Base-by-base conservation (phyloP, 768 basidiomycete species). In the Russula olivacea region DNA sequence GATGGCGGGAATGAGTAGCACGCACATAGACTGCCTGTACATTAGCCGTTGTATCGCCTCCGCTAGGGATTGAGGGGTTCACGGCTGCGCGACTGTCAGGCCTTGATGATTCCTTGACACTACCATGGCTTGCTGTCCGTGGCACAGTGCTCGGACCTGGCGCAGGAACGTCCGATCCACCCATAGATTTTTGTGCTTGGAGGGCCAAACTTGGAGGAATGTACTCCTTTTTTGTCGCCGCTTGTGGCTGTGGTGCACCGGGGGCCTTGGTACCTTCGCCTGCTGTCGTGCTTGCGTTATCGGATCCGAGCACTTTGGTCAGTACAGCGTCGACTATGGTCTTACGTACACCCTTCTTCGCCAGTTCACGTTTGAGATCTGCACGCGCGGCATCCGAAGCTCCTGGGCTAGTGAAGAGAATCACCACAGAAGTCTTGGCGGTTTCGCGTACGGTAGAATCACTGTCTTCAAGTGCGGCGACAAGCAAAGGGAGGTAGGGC, bases 281-380 rank as follows among this genome's bases (percentile, higher is more conserved):
- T 38, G 74, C 78, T 61, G 80, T 78, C 3, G 76, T 76, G 51
- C 74, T 70, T 9, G 78, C 70, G 58, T 59, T 59, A 36, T 75
- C 75, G 19, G 76, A 76, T 45, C 75, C 78, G 55, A 92, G 77
- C 23, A 93, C 77, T 72, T 85, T 87, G 58, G 78, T 74, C 8
- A 94, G 79, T 17, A 98, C 84, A 57, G 80, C 80, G 64, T 98
- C 95, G 15, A 88, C 84, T 51, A 95, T 94, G 5, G 85, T 83
- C 75, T 95, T 96, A 38, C 93, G 83, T 48, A 97, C 90, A 47
- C 83, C 82, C 73, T 91, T 91, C 77, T 88, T 92, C 2, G 80
- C 73, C 80, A 98, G 80, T 72, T 93, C 89, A 71, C 93, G 94
- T 80, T 97, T 98, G 58, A 98, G 79, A 72, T 98, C 96, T 4